Evolutionary conservation across 1,284 basidiomycete species (phyloP), one percentile per base, ranked within the genome.

Genomic region (Ganoderma multipileum): DNA sequence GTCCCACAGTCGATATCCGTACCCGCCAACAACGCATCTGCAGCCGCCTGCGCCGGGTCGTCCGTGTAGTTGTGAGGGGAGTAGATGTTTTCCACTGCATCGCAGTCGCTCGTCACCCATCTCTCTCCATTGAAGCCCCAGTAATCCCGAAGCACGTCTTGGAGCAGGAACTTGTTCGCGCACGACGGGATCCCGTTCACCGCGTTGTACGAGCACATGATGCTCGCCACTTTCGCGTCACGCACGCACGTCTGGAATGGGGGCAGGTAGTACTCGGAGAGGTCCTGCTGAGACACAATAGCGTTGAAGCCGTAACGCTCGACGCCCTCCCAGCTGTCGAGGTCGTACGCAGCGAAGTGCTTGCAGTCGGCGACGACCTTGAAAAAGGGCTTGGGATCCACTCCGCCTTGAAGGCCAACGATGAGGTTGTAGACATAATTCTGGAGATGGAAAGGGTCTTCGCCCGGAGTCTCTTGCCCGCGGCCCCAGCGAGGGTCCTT

Each of bases 201-300:
- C 16, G 86, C 83, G 71, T 89, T 89, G 73, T 89, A 89, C 67
- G 83, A 85, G 80, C 87, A 89, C 87, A 89, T 89, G 50, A 87
- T 80, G 38, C 84, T 84, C 1, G 81, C 85, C 54, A 86, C 87
- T 71, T 86, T 85, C n/a, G 87, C 87, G 71, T 89, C 87, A 58
- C 87, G 81, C 30, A 87, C 86, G 73, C 87, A 88, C 61, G 79
- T 82, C 75, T 87, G 85, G 83, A 88, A 89, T 8, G 85, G 76
- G 0, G 84, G 86, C 3, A 85, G 63, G 74, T 88, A 88, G 73
- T 81, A 89, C 69, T 88, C 86, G 75, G 81, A 83, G 33, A 89
- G 77, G 66, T 89, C 87, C 68, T 88, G 87, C n/a, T 80, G 75
- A 2, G 85, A 80, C 23, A 89, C 83, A 18, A 83, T 68, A 1